Evolutionary conservation across 768 basidiomycete genomes (phyloP).

Genomic region (Brasilioporus rufonigricans): DNA sequence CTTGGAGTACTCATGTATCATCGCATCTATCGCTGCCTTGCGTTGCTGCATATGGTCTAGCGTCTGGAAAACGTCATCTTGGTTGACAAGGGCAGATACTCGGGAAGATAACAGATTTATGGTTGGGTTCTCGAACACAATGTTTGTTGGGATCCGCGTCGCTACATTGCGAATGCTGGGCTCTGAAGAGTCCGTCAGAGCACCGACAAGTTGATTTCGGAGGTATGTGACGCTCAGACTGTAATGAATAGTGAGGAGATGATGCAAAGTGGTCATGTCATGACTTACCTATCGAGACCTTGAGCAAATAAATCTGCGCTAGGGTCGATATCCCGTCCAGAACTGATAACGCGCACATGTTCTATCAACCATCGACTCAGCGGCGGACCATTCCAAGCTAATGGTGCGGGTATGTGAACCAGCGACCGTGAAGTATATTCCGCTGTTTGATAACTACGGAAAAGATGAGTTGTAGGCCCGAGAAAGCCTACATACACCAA

Average conservation of each 20-base stretch:
- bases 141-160: constrained; percentile 22
- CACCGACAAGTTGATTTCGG: constrained; percentile 15
- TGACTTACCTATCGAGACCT: constrained; percentile 33
- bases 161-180: constrained; percentile 20
- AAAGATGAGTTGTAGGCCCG: background rate
- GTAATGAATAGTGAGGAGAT: background rate
- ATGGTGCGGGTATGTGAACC: background rate
- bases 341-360: background rate
- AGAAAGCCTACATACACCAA: background rate
- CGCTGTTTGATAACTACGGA: constrained; percentile 1
- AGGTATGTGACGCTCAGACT: constrained; percentile 27
- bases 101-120: background rate
- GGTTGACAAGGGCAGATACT: background rate
- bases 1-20: constrained; percentile 39
- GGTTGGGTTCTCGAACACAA: constrained; percentile 40
- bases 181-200: constrained; percentile 28
- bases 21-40: constrained; percentile 19
- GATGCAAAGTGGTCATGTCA: background rate
- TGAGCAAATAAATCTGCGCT: constrained; percentile 25
- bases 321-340: background rate
- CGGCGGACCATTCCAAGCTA: background rate
- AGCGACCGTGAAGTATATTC: background rate
- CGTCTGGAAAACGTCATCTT: background rate
- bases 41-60: background rate
- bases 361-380: constrained; percentile 14